Percentiles rank a stretch among this genome's conserved stretches.
phyloP scores from a whole-genome alignment of 1,284 basidiomycete species.

The Irpex sp. region DNA sequence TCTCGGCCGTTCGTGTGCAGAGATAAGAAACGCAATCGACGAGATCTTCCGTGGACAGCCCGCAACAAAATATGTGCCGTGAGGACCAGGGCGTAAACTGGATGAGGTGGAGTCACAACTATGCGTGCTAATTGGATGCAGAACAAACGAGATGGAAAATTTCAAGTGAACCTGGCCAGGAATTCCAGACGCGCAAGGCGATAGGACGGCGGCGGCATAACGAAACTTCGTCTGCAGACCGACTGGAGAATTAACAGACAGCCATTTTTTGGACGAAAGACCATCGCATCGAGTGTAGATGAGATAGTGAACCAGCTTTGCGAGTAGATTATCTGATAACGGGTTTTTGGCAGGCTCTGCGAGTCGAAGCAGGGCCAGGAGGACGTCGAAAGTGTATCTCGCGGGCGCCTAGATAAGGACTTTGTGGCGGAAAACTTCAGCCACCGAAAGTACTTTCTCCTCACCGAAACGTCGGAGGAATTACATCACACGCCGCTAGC shows the following conservation, averaged over 20 bases:
- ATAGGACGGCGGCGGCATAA: neutral
- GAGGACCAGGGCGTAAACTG: neutral
- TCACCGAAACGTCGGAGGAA: too few relatives aligned
- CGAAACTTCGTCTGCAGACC: neutral
- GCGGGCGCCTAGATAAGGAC: neutral
- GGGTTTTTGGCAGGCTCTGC: too few relatives aligned
- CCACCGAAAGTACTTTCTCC: neutral
- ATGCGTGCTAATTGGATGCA: neutral
- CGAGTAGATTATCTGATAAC: neutral
- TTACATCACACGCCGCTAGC: too few relatives aligned
- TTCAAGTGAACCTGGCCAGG: neutral
- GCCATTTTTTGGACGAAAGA: neutral
- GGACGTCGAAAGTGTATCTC: too few relatives aligned
- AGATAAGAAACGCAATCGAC: neutral
- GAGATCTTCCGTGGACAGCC: neutral
- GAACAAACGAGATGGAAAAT: neutral
- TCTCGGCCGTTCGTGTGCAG: neutral
- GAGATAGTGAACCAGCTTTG: too few relatives aligned
- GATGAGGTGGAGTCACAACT: neutral
- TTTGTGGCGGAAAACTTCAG: neutral
- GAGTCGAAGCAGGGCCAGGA: too few relatives aligned
- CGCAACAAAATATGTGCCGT: neutral
- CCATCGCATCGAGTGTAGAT: too few relatives aligned
- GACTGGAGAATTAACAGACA: neutral
- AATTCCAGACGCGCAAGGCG: neutral